These are phyloP conservation scores for Sparassis latifolia DNA, from an alignment of 1,284 basidiomycete genomes.

Conservation along the genomic window DNA sequence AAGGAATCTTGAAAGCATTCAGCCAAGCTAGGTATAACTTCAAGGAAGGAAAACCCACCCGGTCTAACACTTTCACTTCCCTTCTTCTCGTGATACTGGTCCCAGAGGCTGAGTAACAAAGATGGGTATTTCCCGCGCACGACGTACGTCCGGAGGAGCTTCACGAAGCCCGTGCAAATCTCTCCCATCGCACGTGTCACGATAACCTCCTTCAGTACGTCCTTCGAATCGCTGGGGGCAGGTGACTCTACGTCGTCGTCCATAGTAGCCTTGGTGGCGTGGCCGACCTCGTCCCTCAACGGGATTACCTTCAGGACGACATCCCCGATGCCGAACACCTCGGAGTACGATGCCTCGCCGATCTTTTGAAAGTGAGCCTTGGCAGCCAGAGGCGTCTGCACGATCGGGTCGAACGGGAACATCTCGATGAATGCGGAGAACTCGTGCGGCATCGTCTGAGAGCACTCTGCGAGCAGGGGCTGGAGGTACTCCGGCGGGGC, in stretches of 20 bases:
- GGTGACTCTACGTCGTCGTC: constrained; percentile 49
- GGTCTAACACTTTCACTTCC: constrained; percentile 86
- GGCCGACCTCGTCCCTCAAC: constrained; percentile 43
- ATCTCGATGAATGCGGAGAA: constrained; percentile 76
- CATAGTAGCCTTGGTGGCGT: constrained; percentile 51
- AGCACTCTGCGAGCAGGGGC: constrained; percentile 61
- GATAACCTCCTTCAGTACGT: constrained; percentile 84
- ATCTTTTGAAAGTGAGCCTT: constrained; percentile 64
- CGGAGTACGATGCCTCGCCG: constrained; percentile 95
- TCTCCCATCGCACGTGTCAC: constrained; percentile 77
- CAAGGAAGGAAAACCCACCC: constrained; percentile 38
- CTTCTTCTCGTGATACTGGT: constrained; percentile 64
- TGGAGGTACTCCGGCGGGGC: constrained; percentile 39
- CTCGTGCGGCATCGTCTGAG: constrained; percentile 59
- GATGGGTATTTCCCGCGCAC: constrained; percentile 84
- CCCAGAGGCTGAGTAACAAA: constrained; percentile 78
- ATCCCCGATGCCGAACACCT: constrained; percentile 87
- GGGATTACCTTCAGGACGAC: constrained; percentile 88
- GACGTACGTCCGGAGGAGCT: constrained; percentile 75
- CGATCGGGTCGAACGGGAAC: constrained; percentile 65
- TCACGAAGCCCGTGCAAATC: constrained; percentile 71
- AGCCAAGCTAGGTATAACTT: neutral
- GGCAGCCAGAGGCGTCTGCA: constrained; percentile 26
- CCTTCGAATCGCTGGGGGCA: constrained; percentile 61
- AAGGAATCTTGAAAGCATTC: constrained; percentile 53